These are phyloP conservation scores for Fraxinus cuspidata DNA, from an alignment of 257 asterid species.

Conservation along the genomic window DNA sequence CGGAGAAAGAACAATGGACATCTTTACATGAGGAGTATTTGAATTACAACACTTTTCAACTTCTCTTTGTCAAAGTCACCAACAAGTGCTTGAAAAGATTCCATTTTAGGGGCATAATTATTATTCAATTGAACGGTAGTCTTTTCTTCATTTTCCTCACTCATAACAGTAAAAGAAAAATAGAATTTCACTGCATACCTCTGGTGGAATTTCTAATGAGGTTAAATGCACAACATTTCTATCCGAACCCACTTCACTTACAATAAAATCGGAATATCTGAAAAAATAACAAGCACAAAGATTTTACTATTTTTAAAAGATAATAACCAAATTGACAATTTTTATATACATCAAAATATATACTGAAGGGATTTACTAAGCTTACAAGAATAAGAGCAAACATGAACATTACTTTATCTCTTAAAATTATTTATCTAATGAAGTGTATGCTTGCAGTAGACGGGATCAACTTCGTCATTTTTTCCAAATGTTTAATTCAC, in stretches of 20 bases:
- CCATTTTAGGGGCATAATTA: slow-evolving; percentile 61
- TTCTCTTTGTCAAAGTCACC: slow-evolving; percentile 65
- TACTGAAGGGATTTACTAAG: neutral
- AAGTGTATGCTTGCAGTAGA: neutral
- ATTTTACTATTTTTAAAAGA: neutral
- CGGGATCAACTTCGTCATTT: neutral
- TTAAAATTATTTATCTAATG: too few species aligned
- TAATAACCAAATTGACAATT: neutral
- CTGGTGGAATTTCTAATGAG: slow-evolving; percentile 55
- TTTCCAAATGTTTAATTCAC: neutral
- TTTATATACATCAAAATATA: neutral
- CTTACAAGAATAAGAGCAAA: neutral
- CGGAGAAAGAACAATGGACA: slow-evolving; percentile 64
- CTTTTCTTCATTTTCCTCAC: slow-evolving; percentile 47
- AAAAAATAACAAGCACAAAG: slow-evolving; percentile 21
- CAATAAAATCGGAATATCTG: slow-evolving; percentile 95
- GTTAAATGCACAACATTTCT: slow-evolving; percentile 62
- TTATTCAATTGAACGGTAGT: slow-evolving; percentile 49
- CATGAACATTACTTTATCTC: neutral
- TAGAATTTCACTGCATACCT: slow-evolving; percentile 44
- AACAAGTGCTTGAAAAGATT: slow-evolving; percentile 70
- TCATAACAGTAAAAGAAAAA: neutral
- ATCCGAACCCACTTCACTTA: slow-evolving; percentile 83
- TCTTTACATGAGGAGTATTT: slow-evolving; percentile 52
- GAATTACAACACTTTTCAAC: slow-evolving; percentile 52